These are phyloP conservation scores for Nissolia schottii DNA, from an alignment of 306 rosid genomes.

Conservation along the genomic window DNA sequence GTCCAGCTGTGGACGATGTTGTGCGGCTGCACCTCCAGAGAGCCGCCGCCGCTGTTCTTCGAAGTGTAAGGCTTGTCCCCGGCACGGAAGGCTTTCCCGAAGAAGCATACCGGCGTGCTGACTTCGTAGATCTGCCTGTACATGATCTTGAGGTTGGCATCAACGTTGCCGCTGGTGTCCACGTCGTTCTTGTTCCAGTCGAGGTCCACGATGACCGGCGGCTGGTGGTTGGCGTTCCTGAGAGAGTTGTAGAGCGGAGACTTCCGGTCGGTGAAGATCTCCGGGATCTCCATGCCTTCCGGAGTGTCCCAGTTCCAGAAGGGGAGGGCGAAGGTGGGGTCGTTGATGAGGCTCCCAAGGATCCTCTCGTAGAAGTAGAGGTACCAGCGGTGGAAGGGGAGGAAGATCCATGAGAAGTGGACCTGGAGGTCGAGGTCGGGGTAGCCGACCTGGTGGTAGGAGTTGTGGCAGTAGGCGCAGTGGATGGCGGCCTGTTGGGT, in stretches of 20 bases:
- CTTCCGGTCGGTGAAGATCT: constrained; percentile 27
- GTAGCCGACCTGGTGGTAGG: constrained; percentile 43
- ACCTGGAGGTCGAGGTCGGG: constrained; percentile 47
- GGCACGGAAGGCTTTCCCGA: constrained; percentile 44
- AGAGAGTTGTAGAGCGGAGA: constrained; percentile 45
- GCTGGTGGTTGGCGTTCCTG: constrained; percentile 38
- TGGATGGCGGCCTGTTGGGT: constrained; percentile 58
- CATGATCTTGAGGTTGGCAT: constrained; percentile 41
- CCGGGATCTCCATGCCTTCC: constrained; percentile 49
- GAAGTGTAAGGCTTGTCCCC: constrained; percentile 38
- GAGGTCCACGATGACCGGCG: constrained; percentile 38
- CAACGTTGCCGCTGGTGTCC: neutral
- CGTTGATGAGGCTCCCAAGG: constrained; percentile 47
- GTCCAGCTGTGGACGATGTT: constrained; percentile 48
- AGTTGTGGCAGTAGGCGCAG: constrained; percentile 75
- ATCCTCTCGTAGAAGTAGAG: constrained; percentile 59
- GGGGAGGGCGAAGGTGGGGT: constrained; percentile 53
- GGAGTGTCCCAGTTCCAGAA: constrained; percentile 80
- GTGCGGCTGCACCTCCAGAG: constrained; percentile 46
- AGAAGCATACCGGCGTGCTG: constrained; percentile 33
- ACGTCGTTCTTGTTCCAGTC: constrained; percentile 10
- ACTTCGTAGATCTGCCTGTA: constrained; percentile 40
- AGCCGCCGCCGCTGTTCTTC: constrained; percentile 26
- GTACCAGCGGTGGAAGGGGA: constrained; percentile 67
- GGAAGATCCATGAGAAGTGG: constrained; percentile 64